phyloP scores from a whole-genome alignment of 1,139 yeast species.

The Taiozyma sp. region DNA sequence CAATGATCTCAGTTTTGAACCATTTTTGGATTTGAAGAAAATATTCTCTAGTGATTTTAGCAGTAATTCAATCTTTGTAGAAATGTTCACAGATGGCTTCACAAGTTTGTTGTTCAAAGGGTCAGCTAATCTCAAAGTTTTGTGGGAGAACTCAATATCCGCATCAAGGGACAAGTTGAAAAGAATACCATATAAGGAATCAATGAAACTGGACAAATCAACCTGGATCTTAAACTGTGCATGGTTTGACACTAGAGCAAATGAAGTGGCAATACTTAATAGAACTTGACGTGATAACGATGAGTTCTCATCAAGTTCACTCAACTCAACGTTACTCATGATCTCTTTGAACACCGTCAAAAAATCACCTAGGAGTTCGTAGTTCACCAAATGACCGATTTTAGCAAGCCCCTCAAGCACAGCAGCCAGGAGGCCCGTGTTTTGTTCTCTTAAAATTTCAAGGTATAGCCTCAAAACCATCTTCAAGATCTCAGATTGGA shows the following conservation, averaged over 20 bases:
- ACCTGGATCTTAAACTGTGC: constrained; percentile 56
- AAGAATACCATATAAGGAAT: constrained; percentile 62
- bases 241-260: constrained; percentile 76
- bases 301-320: constrained; percentile 23
- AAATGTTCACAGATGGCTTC: constrained; percentile 73
- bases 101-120: constrained; percentile 47
- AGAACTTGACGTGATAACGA: constrained; percentile 56
- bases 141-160: constrained; percentile 81
- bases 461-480: constrained; percentile 66
- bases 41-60: constrained; percentile 73
- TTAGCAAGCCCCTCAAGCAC: constrained; percentile 88
- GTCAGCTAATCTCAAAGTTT: constrained; percentile 71
- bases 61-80: constrained; percentile 83
- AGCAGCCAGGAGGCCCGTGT: constrained; percentile 70
- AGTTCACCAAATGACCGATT: constrained; percentile 88
- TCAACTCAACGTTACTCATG: constrained; percentile 46
- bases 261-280: constrained; percentile 84
- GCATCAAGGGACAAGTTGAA: constrained; percentile 70
- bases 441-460: constrained; percentile 62
- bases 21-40: constrained; percentile 73
- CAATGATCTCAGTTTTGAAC: constrained; percentile 65
- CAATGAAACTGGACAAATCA: constrained; percentile 66
- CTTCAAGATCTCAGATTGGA: constrained; percentile 81
- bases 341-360: constrained; percentile 83
- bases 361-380: constrained; percentile 88